Conservation (phyloP, 495 filamentous ascomycete genomes). For the Penicillium alfredii region DNA sequence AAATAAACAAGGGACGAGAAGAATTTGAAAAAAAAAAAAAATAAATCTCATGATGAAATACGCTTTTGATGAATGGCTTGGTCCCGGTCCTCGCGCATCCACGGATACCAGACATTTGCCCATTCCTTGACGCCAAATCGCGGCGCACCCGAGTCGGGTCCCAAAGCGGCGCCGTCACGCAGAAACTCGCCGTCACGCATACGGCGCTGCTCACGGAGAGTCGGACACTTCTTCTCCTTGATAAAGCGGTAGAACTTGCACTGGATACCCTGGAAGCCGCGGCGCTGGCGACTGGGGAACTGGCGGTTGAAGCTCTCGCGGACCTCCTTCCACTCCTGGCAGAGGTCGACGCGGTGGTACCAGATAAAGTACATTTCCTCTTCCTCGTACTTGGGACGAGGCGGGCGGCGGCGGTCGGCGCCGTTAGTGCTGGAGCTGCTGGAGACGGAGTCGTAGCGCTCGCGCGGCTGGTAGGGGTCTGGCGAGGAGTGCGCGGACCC, state of each 20-base stretch:
- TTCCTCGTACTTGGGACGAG: constrained; percentile 45
- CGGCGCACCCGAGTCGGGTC: neutral
- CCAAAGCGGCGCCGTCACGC: constrained; percentile 16
- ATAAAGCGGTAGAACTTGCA: constrained; percentile 53
- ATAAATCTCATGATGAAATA: constrained; percentile 1
- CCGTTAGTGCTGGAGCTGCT: constrained; percentile 37
- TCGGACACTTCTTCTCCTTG: constrained; percentile 43
- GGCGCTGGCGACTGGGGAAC: constrained; percentile 39
- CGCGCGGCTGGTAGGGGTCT: constrained; percentile 31
- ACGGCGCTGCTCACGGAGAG: constrained; percentile 38
- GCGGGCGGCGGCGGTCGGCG: constrained; percentile 37
- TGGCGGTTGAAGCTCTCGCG: constrained; percentile 45
- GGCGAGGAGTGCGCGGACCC: constrained; percentile 32
- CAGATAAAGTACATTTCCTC: constrained; percentile 53
- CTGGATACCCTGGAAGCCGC: constrained; percentile 47
- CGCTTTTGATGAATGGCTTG: neutral
- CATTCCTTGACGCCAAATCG: constrained; percentile 5
- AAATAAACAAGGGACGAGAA: neutral
- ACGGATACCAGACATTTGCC: constrained; percentile 9
- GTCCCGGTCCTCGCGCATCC: constrained; percentile 6
- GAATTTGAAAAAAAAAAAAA: constrained; percentile 1
- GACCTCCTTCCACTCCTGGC: constrained; percentile 48
- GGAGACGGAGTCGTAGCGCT: constrained; percentile 40
- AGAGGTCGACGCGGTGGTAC: constrained; percentile 50
- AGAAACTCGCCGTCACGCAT: constrained; percentile 43